Conservation (phyloP, 2,329 filamentous ascomycete species). For the Talaromyces islandicus region DNA sequence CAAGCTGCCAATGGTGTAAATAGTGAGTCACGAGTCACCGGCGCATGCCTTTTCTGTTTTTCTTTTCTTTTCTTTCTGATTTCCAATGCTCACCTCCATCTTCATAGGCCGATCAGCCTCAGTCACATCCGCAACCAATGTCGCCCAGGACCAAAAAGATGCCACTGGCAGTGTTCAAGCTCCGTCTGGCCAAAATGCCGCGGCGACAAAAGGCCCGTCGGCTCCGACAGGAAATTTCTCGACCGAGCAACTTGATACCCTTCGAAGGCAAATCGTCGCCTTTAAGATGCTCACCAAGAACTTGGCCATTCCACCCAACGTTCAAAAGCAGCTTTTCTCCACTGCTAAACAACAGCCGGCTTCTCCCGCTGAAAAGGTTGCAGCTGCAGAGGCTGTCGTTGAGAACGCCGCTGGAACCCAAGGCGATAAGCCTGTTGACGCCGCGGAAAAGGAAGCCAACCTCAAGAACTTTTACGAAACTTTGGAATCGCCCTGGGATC, state of each 20-base stretch:
- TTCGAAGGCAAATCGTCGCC: slow-evolving; percentile 81
- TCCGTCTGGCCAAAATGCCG: slow-evolving; percentile 13
- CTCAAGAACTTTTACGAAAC: slow-evolving; percentile 56
- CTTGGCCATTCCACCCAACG: slow-evolving; percentile 66
- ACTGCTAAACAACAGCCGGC: slow-evolving; percentile 39
- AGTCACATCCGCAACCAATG: slow-evolving; percentile 25
- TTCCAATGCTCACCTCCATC: background rate
- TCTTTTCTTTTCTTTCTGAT: slow-evolving; percentile 4
- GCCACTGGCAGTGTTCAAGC: slow-evolving; percentile 11
- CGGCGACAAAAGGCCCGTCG: slow-evolving; percentile 24
- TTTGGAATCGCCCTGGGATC: slow-evolving; percentile 66
- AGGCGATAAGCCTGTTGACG: slow-evolving; percentile 25
- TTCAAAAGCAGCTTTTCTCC: slow-evolving; percentile 79
- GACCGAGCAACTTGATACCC: slow-evolving; percentile 68
- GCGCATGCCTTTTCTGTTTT: background rate
- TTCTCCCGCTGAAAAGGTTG: slow-evolving; percentile 29
- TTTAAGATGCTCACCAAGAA: slow-evolving; percentile 91
- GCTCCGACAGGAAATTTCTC: slow-evolving; percentile 58
- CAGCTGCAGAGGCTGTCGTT: slow-evolving; percentile 28
- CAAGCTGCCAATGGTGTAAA: slow-evolving; percentile 35
- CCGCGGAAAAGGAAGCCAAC: slow-evolving; percentile 16
- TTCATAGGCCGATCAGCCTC: slow-evolving; percentile 29
- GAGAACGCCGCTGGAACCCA: slow-evolving; percentile 31
- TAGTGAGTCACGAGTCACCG: slow-evolving; percentile 23
- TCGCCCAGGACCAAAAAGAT: background rate